Base-by-base conservation (phyloP, 2,329 filamentous ascomycete species). In the Epichloe elymi region DNA sequence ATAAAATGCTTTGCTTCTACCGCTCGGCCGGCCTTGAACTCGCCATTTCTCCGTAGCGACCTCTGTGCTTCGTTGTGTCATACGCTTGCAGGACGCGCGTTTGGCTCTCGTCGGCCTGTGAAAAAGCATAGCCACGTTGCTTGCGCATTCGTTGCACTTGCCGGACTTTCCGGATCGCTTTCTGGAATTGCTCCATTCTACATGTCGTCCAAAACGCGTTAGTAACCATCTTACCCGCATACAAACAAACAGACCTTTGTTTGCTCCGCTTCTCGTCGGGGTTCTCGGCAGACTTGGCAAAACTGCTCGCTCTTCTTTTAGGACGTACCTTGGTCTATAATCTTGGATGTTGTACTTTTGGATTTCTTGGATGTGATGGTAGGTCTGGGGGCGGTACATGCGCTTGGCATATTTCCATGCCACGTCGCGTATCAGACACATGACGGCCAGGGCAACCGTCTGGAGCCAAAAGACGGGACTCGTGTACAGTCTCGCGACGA, bases 271-370 rank as follows among this genome's bases (percentile, higher is more conserved):
- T 26, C 26, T 30, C 8, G 26, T 30, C 26, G 7, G 26, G 7
- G 7, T 30, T 30, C 26, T 30, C 26, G 26, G 26, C 26, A 10
- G 2, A 30, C 26, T 30, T 30, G 26, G 26, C 26, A 30, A 30
- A 30, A 30, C 26, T 8, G 26, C 26, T 10, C 26, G 26, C 26
- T 30, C 26, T 30, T 30, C 26, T 30, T 30, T 30, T 30, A 1
- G 26, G 26, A 38, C 78, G 59, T 78, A 90, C 87, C 93, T 83
- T 55, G 93, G 93, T 63, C 93, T 78, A 70, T 98, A 98, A 71
- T 98, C 93, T 71, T 98, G 93, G 54, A 98, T 95, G 62, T 98
- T 98, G 73, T 97, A 98, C 71, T 98, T 98, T 69, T 98, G 93
- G 60, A 98, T 98, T 72, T 98, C 93, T 69, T 98, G 93, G 56